Conservation (phyloP, 495 filamentous ascomycete genomes). For the Penicillium dipodomyicola region DNA sequence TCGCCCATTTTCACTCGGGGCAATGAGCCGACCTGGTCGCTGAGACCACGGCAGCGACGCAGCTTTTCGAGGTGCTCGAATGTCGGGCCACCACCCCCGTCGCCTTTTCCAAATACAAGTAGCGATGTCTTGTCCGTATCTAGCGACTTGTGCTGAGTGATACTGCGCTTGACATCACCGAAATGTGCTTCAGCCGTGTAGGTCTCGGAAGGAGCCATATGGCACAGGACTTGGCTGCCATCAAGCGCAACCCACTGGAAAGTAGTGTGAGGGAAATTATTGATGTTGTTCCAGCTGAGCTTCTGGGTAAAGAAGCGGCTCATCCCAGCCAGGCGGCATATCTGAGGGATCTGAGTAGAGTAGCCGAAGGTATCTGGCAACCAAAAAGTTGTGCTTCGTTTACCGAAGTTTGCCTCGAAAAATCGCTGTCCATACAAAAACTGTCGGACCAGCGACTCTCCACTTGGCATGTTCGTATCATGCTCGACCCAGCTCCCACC, state of each 20-base stretch:
- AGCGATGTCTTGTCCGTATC: slow-evolving; percentile 85
- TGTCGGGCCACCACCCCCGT: slow-evolving; percentile 95
- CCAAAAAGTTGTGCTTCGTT: slow-evolving; percentile 90
- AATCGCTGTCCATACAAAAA: slow-evolving; percentile 93
- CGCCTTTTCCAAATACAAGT: slow-evolving; percentile 92
- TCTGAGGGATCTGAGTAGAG: slow-evolving; percentile 87
- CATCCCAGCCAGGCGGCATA: slow-evolving; percentile 92
- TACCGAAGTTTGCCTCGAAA: slow-evolving; percentile 90
- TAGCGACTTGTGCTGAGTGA: slow-evolving; percentile 92
- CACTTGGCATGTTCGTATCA: slow-evolving; percentile 94
- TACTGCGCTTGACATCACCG: slow-evolving; percentile 87
- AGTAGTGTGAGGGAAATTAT: slow-evolving; percentile 96
- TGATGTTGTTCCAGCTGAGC: slow-evolving; percentile 96
- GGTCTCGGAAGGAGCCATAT: slow-evolving; percentile 93
- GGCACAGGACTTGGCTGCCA: slow-evolving; percentile 92
- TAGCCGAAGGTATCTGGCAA: slow-evolving; percentile 98
- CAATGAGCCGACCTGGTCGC: slow-evolving; percentile 77
- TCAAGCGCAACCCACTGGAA: slow-evolving; percentile 98
- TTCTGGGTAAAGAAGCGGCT: slow-evolving; percentile 96
- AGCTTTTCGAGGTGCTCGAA: slow-evolving; percentile 93
- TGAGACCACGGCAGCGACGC: slow-evolving; percentile 88
- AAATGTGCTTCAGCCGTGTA: slow-evolving; percentile 95
- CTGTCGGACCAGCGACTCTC: slow-evolving; percentile 92
- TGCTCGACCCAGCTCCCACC: slow-evolving; percentile 99
- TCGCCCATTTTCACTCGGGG: slow-evolving; percentile 86